These are phyloP conservation scores for Sporothrix luriei DNA, from an alignment of 2,329 filamentous ascomycete species.

Conservation along the genomic window DNA sequence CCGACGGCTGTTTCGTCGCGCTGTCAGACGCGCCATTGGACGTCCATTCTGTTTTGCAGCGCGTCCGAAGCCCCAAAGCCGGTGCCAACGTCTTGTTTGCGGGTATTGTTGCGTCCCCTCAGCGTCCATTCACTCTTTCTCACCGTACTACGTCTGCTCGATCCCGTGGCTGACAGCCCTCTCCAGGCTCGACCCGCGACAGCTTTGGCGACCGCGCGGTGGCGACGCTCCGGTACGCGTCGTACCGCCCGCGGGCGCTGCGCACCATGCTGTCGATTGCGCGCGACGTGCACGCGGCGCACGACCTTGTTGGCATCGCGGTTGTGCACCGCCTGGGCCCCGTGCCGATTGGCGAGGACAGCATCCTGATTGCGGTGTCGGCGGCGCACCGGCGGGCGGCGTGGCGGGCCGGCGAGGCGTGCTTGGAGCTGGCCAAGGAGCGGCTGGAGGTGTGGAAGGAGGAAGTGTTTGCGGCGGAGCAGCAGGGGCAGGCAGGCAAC, in stretches of 20 bases:
- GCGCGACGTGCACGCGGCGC: constrained; percentile 57
- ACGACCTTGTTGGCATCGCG: constrained; percentile 71
- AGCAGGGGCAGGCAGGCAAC: not conserved
- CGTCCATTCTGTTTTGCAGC: constrained; percentile 60
- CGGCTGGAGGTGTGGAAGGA: constrained; percentile 94
- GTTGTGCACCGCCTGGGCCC: constrained; percentile 83
- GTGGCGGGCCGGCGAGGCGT: constrained; percentile 87
- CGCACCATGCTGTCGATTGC: constrained; percentile 69
- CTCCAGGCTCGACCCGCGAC: constrained; percentile 72
- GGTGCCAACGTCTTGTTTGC: constrained; percentile 78
- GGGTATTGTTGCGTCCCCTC: constrained; percentile 48
- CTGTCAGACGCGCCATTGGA: constrained; percentile 67
- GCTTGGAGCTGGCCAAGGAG: constrained; percentile 81
- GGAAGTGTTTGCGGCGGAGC: constrained; percentile 70
- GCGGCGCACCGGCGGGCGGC: constrained; percentile 80
- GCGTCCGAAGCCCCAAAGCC: constrained; percentile 71
- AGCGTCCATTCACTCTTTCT: not conserved
- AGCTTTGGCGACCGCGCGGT: constrained; percentile 72
- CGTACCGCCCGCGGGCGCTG: constrained; percentile 72
- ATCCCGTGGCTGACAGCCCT: constrained; percentile 26
- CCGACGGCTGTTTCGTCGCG: constrained; percentile 63
- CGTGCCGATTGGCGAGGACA: constrained; percentile 90
- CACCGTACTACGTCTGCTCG: constrained; percentile 30
- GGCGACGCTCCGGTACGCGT: constrained; percentile 71
- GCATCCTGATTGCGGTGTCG: constrained; percentile 85